Evolutionary conservation across 345 rosid species (phyloP).

Genomic region (Heritiera fomes): DNA sequence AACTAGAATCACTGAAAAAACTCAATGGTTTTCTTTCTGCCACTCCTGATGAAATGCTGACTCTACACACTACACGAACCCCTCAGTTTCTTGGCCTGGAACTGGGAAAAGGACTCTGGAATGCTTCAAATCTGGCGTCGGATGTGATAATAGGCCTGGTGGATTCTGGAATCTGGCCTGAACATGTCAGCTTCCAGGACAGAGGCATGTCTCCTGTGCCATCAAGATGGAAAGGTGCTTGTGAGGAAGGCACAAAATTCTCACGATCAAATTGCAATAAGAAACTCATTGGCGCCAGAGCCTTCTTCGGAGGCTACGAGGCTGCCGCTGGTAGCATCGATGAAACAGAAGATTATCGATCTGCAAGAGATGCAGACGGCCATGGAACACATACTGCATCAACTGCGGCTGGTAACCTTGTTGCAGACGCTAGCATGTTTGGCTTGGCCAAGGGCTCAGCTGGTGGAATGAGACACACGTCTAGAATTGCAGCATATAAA

Average conservation of each 20-base stretch:
- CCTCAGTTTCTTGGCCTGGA: conserved; percentile 59
- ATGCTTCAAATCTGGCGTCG: conserved; percentile 25
- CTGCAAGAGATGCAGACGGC: conserved; percentile 28
- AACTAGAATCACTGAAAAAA: conserved; percentile 36
- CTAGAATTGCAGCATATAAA: conserved; percentile 39
- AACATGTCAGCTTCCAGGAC: conserved; percentile 52
- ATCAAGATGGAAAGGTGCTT: conserved; percentile 51
- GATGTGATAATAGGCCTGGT: conserved; percentile 54
- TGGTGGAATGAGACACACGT: conserved; percentile 43
- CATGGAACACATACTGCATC: conserved; percentile 33
- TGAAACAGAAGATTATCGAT: conserved; percentile 39
- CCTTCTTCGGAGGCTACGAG: conserved; percentile 57
- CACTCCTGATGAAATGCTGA: conserved; percentile 45
- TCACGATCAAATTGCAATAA: conserved; percentile 46
- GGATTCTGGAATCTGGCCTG: conserved; percentile 65
- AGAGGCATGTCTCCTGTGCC: conserved; percentile 41
- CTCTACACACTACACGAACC: conserved; percentile 55
- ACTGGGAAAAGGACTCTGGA: conserved; percentile 48
- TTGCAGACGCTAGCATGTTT: conserved; percentile 19
- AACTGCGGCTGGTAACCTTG: conserved; percentile 26
- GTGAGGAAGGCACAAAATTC: conserved; percentile 51
- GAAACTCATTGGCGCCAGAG: conserved; percentile 64
- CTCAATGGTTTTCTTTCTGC: conserved; percentile 48
- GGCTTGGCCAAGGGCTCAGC: conserved; percentile 23
- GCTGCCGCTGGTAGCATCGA: conserved; percentile 33